Evolutionary conservation across 116 monocot genomes (phyloP).

Genomic region (Posidonia oceanica): DNA sequence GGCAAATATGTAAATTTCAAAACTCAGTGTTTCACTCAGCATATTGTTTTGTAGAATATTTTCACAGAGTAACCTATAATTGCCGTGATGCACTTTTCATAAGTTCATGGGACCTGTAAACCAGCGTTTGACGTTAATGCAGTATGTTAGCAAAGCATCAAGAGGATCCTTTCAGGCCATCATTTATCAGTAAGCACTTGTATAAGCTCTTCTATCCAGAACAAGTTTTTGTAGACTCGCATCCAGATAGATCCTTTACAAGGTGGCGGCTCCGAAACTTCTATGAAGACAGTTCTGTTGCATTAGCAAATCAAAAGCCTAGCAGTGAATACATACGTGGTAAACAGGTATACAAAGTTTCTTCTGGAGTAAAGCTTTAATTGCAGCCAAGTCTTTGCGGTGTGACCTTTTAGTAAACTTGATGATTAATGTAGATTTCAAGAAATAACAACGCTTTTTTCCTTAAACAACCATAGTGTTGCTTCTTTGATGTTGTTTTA

Average conservation of each 20-base stretch:
- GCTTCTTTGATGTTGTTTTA: background rate
- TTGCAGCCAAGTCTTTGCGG: too few relatives aligned
- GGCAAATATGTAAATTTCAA: conserved; percentile 44
- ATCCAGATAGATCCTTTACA: conserved; percentile 37
- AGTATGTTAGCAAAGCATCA: conserved; percentile 16
- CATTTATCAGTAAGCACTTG: conserved; percentile 39
- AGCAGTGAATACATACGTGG: background rate
- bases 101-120: background rate
- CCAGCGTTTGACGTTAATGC: conserved; percentile 7
- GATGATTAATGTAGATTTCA: background rate
- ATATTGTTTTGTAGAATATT: background rate
- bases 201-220: conserved; percentile 55
- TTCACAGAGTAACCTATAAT: background rate
- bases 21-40: background rate
- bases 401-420: too few relatives aligned
- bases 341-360: conserved; percentile 3
- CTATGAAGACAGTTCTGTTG: conserved; percentile 23
- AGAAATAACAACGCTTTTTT: background rate
- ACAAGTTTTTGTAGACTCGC: conserved; percentile 42
- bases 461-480: background rate
- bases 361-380: background rate
- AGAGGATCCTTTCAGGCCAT: background rate
- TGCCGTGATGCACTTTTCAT: background rate
- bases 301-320: background rate
- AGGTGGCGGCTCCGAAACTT: conserved; percentile 40